phyloP scores from a whole-genome alignment of 345 rosid species.

The Euclidium syriacum region DNA sequence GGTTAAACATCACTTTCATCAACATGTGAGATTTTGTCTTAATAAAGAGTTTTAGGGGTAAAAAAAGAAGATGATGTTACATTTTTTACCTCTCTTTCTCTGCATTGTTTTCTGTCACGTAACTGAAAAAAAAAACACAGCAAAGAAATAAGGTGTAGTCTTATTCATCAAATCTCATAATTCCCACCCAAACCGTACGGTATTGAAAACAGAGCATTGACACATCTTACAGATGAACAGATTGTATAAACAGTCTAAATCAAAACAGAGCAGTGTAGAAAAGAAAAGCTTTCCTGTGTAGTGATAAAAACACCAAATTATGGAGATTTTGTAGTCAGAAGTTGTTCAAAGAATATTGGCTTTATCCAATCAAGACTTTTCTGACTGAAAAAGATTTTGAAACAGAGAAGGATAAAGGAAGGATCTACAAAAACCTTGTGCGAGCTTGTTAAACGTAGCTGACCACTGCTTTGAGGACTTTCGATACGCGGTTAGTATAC shows the following conservation, averaged over 20 bases:
- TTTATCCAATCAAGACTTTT: conserved; percentile 58
- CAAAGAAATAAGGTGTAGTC: conserved; percentile 4
- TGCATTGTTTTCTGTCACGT: conserved; percentile 20
- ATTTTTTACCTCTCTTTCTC: conserved; percentile 4
- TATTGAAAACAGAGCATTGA: neutral
- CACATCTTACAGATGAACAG: neutral
- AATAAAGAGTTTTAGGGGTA: conserved; percentile 8
- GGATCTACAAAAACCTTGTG: conserved; percentile 53
- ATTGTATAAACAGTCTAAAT: neutral
- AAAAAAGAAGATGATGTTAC: conserved; percentile 10
- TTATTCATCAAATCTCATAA: conserved; percentile 14
- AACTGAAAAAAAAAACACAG: neutral
- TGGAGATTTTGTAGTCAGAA: too few relatives aligned
- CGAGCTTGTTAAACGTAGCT: conserved; percentile 86
- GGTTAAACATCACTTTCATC: conserved; percentile 27
- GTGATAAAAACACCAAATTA: too few relatives aligned
- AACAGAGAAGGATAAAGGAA: neutral
- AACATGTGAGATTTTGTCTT: neutral
- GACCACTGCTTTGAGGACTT: conserved; percentile 99
- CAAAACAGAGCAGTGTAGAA: neutral
- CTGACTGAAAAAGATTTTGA: neutral
- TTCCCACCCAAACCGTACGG: conserved; percentile 17
- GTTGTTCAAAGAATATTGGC: conserved; percentile 15
- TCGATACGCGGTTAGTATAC: conserved; percentile 65
- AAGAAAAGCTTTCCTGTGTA: too few relatives aligned